Base-by-base conservation (phyloP, 192 early-diverging fungal species). In the Pilaira anomala region DNA sequence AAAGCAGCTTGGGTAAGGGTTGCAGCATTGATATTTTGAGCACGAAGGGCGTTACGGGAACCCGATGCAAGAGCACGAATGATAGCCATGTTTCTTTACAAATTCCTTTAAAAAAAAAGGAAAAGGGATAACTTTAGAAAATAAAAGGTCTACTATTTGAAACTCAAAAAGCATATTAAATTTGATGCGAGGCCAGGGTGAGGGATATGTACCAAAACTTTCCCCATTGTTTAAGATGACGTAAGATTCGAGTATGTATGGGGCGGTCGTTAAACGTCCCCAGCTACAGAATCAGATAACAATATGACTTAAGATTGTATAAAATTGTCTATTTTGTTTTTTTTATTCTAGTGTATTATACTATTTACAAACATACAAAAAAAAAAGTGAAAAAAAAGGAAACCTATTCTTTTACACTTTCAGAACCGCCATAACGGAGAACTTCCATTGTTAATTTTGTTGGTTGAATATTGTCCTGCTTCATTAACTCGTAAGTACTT, bases 1-100 rank as follows among this genome's bases (percentile, higher is more conserved):
- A 99, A 85, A 54, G 97, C 97, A 53, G 97, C 95, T 85, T 99
- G 94, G 78, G 97, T 99, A 77, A 97, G 52, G 22, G 54, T 28
- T 28, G 64, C 40, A 58, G 64, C 64, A 12, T 66, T 66, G 44
- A 53, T 29, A 18, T 57, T 66, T 45, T 66, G 64, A 19, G 36
- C 28, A 21, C 64, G 64, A 41, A 66, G 64, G 44, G 64, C 64
- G 28, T 21, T 66, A 28, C 46, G 41, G 16, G 64, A 66, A 57
- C 52, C 64, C 64, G 41, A 56, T 66, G 41, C 55, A 58, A 66
- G 53, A 21, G 55, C 53, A 56, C 64, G 64, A 46, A 53, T 54
- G 48, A 66, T 56, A 28, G 55, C 44, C 64, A 66, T 66, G 16
- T 22, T 58, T 36, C n/a, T n/a, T 65, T 13, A 46, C 44, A 13